Percentiles rank a stretch among this genome's conserved stretches.
Conservation (phyloP, 1,284 basidiomycete genomes). For the Peniophora sp. region DNA sequence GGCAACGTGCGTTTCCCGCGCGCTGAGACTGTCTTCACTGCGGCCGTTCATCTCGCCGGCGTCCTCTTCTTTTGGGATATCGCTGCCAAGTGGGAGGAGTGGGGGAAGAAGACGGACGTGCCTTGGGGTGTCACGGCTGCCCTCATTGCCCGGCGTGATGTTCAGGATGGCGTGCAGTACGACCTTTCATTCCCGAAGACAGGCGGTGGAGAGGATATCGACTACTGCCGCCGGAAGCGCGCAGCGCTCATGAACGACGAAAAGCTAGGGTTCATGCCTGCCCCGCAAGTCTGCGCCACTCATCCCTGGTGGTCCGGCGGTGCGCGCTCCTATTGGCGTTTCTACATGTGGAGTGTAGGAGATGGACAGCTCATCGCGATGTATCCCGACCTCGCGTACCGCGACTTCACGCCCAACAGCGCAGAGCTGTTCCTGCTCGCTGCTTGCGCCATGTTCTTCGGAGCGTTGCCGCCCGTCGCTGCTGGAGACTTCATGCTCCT, state of each 20-base stretch:
- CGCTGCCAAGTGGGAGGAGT: slow-evolving; percentile 33
- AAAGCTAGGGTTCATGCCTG: slow-evolving; percentile 36
- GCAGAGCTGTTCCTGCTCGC: slow-evolving; percentile 35
- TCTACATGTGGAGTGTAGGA: slow-evolving; percentile 52
- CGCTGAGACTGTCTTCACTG: slow-evolving; percentile 40
- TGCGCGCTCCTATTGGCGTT: slow-evolving; percentile 40
- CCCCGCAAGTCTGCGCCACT: slow-evolving; percentile 37
- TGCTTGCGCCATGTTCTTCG: slow-evolving; percentile 10
- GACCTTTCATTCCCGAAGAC: slow-evolving; percentile 48
- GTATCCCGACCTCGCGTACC: slow-evolving; percentile 40
- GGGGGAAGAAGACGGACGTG: slow-evolving; percentile 25
- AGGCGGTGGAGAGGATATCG: slow-evolving; percentile 57
- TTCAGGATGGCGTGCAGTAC: slow-evolving; percentile 36
- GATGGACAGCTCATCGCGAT: slow-evolving; percentile 42
- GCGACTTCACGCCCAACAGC: slow-evolving; percentile 39
- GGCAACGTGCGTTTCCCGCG: slow-evolving; percentile 41
- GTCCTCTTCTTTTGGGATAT: slow-evolving; percentile 60
- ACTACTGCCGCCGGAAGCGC: slow-evolving; percentile 47
- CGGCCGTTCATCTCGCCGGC: slow-evolving; percentile 46
- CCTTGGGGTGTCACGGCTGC: slow-evolving; percentile 63
- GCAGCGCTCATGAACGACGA: slow-evolving; percentile 25
- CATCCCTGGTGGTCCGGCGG: slow-evolving; percentile 55
- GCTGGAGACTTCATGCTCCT: slow-evolving; percentile 8
- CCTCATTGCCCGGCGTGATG: slow-evolving; percentile 39
- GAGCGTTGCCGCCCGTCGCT: slow-evolving; percentile 7